A percentile compares a stretch with the other conserved stretches of the same genome.
Conservation (phyloP, 129 eudicot genomes). For the Arctium minus region DNA sequence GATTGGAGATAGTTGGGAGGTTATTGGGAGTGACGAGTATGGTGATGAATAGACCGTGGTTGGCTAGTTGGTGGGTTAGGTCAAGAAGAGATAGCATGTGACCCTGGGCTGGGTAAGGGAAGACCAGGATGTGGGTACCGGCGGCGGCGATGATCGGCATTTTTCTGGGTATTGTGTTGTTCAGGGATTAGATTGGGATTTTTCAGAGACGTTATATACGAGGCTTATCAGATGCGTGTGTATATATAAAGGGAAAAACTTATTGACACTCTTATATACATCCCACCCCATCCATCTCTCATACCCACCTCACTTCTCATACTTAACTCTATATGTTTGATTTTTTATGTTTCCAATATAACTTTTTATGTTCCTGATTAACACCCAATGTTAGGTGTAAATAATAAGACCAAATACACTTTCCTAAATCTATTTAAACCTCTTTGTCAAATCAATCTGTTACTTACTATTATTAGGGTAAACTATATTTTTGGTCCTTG, state of each 20-base stretch:
- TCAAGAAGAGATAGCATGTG: conserved; percentile 70
- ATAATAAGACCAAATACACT: neutral
- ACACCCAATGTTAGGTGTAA: too few species aligned
- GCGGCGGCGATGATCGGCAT: conserved; percentile 30
- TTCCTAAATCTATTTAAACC: neutral
- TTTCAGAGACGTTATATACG: neutral
- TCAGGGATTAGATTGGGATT: neutral
- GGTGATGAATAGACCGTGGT: conserved; percentile 45
- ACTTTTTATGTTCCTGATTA: too few species aligned
- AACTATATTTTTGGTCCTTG: too few species aligned
- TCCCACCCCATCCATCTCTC: too few species aligned
- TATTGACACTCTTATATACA: too few species aligned
- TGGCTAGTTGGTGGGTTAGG: conserved; percentile 54
- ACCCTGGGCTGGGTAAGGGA: conserved; percentile 86
- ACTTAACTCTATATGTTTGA: too few species aligned
- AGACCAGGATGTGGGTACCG: conserved; percentile 51
- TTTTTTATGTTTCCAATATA: too few species aligned
- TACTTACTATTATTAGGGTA: too few species aligned
- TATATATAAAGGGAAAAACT: too few species aligned
- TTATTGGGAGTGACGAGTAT: conserved; percentile 62
- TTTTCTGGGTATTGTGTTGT: neutral
- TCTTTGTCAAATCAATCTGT: neutral
- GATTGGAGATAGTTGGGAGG: conserved; percentile 36
- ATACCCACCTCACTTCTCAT: too few species aligned
- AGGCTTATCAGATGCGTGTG: neutral